Base-by-base conservation (phyloP, 108 stramenopile species). In the Pseudonitzschia multiseries region DNA sequence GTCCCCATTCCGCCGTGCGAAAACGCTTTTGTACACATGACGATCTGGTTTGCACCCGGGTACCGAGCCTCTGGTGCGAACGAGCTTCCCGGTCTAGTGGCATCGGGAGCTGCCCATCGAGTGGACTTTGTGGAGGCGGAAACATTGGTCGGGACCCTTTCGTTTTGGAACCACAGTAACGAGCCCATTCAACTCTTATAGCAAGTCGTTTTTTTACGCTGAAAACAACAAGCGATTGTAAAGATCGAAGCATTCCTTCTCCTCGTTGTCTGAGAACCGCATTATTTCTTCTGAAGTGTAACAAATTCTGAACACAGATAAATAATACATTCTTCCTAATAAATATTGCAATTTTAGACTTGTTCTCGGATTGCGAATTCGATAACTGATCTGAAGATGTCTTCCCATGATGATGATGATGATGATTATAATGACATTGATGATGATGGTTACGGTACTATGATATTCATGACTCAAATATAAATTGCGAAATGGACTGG, bases 21-120 rank as follows among this genome's bases (percentile, higher is more conserved):
- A 17, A 94, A 94, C 72, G n/a, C 75, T 4, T 94, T 89, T 63
- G 66, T 78, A 24, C 93, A 94, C 71, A 73, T 94, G 15, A 94
- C 93, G 53, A 61, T 94, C 17, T 94, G 91, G 91, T 71, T 71
- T 70, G 85, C 69, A 18, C 60, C 75, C 31, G 78, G 68, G 46
- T 71, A 70, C 2, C 41, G 65, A 40, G 84, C 89, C 2, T 63
- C 57, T 29, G 66, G 72, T 64, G 85, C 93, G 12, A 93, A 93
- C 77, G 48, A 81, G 27, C 77, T 93, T 52, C 89, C 89, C 48
- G 71, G 46, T 18, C 74, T 80, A 36, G 70, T 89, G 13, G 71
- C 69, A 42, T 74, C 62, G 24, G 75, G 76, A 13, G 48, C 81
- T 14, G 87, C 87, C 8, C 28, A 63, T 5, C 27, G 66, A 20